Conservation (phyloP, 2,329 filamentous ascomycete species). For the Xylaria polymorpha region DNA sequence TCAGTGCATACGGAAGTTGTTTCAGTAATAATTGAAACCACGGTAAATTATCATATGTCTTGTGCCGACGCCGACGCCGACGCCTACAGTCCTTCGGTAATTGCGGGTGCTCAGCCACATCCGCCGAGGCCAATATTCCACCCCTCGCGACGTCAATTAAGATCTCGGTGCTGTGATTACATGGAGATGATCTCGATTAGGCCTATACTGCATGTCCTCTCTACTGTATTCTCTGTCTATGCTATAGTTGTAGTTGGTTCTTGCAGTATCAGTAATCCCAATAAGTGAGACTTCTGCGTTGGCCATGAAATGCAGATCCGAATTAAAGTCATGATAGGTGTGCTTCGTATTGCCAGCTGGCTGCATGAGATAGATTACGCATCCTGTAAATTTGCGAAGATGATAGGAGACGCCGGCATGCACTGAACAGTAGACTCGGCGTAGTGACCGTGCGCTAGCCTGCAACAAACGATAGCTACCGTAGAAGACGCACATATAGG, state of each 20-base stretch:
- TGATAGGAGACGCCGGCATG: neutral
- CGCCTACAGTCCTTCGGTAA: conserved; percentile 12
- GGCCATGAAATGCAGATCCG: neutral
- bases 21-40: conserved; percentile 10
- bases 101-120: conserved; percentile 16
- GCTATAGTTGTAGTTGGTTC: neutral
- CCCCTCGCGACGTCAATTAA: neutral
- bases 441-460: neutral
- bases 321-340: neutral
- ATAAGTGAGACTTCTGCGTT: neutral
- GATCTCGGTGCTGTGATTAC: neutral
- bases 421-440: neutral
- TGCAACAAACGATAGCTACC: neutral
- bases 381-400: neutral
- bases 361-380: neutral
- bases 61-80: neutral
- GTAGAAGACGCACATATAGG: neutral
- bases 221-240: neutral
- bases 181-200: neutral
- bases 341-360: neutral
- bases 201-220: neutral
- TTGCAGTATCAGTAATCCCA: no score
- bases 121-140: neutral
- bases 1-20: conserved; percentile 9
- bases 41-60: conserved; percentile 15